phyloP scores from a whole-genome alignment of 2,329 filamentous ascomycete genomes.

The Cercospora canescens region DNA sequence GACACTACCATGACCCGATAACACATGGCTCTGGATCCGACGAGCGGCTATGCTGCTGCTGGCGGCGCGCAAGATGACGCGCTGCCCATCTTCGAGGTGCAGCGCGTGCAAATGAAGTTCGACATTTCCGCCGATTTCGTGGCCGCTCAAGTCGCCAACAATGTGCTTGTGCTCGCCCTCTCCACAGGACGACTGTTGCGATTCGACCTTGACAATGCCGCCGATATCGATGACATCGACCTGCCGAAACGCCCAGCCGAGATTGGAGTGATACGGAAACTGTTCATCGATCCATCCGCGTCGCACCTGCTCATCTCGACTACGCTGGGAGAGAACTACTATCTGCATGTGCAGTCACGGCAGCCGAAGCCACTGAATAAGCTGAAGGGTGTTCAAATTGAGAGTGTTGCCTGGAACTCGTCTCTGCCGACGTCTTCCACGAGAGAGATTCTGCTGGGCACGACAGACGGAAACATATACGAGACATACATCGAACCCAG shows the following conservation, averaged over 20 bases:
- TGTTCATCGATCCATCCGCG: conserved; percentile 96
- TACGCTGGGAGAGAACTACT: conserved; percentile 91
- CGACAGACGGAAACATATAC: conserved; percentile 92
- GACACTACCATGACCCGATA: background rate
- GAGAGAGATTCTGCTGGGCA: conserved; percentile 86
- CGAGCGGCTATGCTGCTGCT: conserved; percentile 32
- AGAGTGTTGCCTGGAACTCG: conserved; percentile 92
- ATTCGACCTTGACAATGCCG: conserved; percentile 89
- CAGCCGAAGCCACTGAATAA: conserved; percentile 79
- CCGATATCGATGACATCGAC: conserved; percentile 98
- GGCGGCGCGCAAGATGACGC: conserved; percentile 44
- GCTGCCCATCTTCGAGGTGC: conserved; percentile 91
- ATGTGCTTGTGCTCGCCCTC: conserved; percentile 88
- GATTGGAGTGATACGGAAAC: conserved; percentile 85
- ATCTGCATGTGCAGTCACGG: conserved; percentile 92
- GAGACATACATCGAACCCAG: conserved; percentile 93
- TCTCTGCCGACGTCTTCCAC: conserved; percentile 90
- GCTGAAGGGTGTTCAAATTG: conserved; percentile 82
- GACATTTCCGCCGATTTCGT: conserved; percentile 94
- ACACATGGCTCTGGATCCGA: conserved; percentile 2
- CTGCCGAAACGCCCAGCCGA: conserved; percentile 91
- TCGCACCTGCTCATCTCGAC: conserved; percentile 93
- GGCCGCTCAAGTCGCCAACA: conserved; percentile 94
- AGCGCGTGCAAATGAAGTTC: conserved; percentile 91
- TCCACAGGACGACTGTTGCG: conserved; percentile 89